A percentile compares a stretch with the other conserved stretches of the same genome.
Evolutionary conservation across 164 flowering plant genomes (phyloP).

Genomic region (Macadamia integrifolia): DNA sequence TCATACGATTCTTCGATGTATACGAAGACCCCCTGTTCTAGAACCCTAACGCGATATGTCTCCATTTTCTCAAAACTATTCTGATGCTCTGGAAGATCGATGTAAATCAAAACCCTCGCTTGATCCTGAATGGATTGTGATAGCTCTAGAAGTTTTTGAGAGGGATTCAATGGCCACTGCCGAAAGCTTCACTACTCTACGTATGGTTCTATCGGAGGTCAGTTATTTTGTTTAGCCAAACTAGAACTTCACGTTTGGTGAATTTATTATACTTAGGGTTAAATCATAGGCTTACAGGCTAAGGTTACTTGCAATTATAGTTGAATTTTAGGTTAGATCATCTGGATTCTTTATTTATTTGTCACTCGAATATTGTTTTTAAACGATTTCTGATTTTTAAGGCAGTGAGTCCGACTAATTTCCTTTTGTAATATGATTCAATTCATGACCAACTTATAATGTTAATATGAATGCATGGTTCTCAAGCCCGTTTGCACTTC

Average conservation of each 20-base stretch:
- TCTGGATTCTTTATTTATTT: background rate
- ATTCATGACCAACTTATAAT: too few relatives aligned
- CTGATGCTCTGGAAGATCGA: constrained; percentile 5
- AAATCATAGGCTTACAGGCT: background rate
- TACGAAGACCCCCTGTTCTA: constrained; percentile 1
- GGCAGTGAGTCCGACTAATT: background rate
- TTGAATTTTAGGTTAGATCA: background rate
- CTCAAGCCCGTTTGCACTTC: too few relatives aligned
- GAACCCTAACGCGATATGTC: constrained; percentile 1
- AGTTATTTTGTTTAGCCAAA: background rate
- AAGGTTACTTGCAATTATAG: background rate
- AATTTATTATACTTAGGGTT: background rate
- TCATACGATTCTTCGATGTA: too few relatives aligned
- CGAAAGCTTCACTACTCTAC: constrained; percentile 86
- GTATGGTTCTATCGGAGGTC: constrained; percentile 78
- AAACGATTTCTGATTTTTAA: background rate
- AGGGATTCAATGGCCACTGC: constrained; percentile 84
- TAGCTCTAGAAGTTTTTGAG: constrained; percentile 73
- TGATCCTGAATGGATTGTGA: constrained; percentile 39
- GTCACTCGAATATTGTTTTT: background rate
- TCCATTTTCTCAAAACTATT: constrained; percentile 3
- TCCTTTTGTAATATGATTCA: background rate
- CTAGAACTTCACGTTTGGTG: background rate
- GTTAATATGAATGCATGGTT: background rate
- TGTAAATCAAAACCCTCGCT: constrained; percentile 22